Conservation (phyloP, 805 yeast species). For the Maudiozyma saulgeensis region DNA sequence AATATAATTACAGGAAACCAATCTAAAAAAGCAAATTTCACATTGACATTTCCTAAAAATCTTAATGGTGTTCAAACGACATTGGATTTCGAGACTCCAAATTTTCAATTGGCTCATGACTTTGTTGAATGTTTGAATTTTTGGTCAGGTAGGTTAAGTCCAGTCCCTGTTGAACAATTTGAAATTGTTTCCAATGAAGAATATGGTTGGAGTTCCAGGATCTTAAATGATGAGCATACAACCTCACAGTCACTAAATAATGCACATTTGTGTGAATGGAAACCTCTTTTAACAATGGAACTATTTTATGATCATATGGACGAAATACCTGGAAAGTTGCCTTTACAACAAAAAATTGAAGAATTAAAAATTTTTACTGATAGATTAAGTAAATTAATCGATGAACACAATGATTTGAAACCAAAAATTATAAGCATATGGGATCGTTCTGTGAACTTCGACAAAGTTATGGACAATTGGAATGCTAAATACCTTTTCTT, state of each 20-base stretch:
- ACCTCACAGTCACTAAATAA: not conserved
- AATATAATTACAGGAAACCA: slow-evolving; percentile 16
- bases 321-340: slow-evolving; percentile 4
- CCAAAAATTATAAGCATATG: slow-evolving; percentile 31
- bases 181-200: slow-evolving; percentile 65
- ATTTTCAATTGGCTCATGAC: slow-evolving; percentile 55
- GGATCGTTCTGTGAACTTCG: slow-evolving; percentile 19
- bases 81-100: slow-evolving; percentile 56
- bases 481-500: slow-evolving; percentile 32
- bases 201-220: slow-evolving; percentile 58
- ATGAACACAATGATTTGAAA: slow-evolving; percentile 36
- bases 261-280: slow-evolving; percentile 12
- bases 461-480: slow-evolving; percentile 35
- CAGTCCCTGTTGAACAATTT: slow-evolving; percentile 61
- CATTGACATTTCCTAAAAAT: slow-evolving; percentile 16
- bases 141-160: slow-evolving; percentile 82
- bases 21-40: slow-evolving; percentile 13
- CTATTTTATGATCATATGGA: slow-evolving; percentile 16
- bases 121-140: slow-evolving; percentile 74
- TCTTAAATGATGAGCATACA: slow-evolving; percentile 6
- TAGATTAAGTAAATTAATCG: slow-evolving; percentile 32
- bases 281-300: slow-evolving; percentile 17
- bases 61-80: slow-evolving; percentile 24
- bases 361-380: slow-evolving; percentile 33
- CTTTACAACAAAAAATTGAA: slow-evolving; percentile 6